A percentile compares a stretch with the other conserved stretches of the same genome.
These are phyloP conservation scores for Rhododendron williamsianum DNA, from an alignment of 148 eudicot species.

Conservation along the genomic window DNA sequence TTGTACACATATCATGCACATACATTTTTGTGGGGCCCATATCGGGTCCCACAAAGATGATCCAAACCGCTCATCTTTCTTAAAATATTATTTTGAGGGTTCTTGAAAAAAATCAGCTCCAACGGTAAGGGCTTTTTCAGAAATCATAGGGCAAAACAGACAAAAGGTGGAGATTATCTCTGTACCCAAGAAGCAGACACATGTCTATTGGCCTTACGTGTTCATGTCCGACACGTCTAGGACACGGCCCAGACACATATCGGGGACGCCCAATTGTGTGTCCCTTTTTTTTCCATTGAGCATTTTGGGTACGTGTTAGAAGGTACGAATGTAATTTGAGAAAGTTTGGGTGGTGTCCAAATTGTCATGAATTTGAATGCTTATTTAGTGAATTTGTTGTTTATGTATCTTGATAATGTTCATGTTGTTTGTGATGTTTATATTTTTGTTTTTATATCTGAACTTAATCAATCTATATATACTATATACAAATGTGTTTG, in stretches of 20 bases:
- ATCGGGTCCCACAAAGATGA: too few relatives aligned
- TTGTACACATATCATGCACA: too few relatives aligned
- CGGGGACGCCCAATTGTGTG: neutral
- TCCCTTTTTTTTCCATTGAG: neutral
- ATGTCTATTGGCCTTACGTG: neutral
- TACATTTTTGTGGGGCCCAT: too few relatives aligned
- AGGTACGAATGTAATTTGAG: neutral
- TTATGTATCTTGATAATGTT: neutral
- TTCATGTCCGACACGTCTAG: neutral
- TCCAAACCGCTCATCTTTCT: too few relatives aligned
- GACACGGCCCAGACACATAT: neutral
- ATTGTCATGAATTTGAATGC: neutral
- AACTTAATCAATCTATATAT: neutral
- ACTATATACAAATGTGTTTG: too few relatives aligned
- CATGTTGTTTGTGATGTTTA: neutral
- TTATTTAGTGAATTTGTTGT: neutral
- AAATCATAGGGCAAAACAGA: too few relatives aligned
- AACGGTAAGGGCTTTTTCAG: too few relatives aligned
- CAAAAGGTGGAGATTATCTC: neutral
- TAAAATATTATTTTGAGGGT: too few relatives aligned
- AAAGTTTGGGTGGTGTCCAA: neutral
- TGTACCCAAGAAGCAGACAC: neutral
- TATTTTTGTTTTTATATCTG: neutral
- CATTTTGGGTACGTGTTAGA: neutral
- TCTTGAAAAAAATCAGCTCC: too few relatives aligned